Evolutionary conservation across 179 eudicot genomes (phyloP).

Genomic region (Beta corolliflora): DNA sequence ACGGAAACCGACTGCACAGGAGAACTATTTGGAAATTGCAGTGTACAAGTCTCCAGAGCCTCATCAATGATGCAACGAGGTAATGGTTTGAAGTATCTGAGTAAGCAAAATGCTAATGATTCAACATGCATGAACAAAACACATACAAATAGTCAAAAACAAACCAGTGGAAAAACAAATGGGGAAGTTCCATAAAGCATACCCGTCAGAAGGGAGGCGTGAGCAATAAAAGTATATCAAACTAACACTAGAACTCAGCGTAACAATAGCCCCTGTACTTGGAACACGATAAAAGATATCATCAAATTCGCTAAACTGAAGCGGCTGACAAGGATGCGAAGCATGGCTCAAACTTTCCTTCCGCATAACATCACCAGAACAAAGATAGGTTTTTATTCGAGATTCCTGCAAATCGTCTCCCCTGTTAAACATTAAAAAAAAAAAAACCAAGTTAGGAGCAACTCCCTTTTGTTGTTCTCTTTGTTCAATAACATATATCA

Average conservation of each 20-base stretch:
- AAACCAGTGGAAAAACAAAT: neutral
- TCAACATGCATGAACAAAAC: neutral
- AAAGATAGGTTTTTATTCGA: constrained; percentile 53
- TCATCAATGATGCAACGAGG: constrained; percentile 61
- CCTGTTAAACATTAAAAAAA: constrained; percentile 35
- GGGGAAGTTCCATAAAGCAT: constrained; percentile 31
- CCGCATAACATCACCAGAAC: constrained; percentile 73
- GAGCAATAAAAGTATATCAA: constrained; percentile 85
- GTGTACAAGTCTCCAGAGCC: constrained; percentile 44
- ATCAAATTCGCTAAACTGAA: constrained; percentile 43
- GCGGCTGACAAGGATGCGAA: constrained; percentile 67
- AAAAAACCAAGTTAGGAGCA: neutral
- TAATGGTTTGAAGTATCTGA: constrained; percentile 77
- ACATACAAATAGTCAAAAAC: neutral
- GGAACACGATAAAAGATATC: constrained; percentile 63
- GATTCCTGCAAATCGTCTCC: constrained; percentile 52
- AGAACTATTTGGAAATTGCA: constrained; percentile 74
- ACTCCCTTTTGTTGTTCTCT: neutral
- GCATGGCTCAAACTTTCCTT: constrained; percentile 68
- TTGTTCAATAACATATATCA: neutral
- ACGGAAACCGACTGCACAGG: constrained; percentile 55
- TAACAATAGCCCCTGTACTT: constrained; percentile 79
- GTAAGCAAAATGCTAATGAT: constrained; percentile 19
- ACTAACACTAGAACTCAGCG: constrained; percentile 67
- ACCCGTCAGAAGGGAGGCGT: constrained; percentile 90